Evolutionary conservation across 306 rosid species (phyloP).

Genomic region (Begonia loranthoides): DNA sequence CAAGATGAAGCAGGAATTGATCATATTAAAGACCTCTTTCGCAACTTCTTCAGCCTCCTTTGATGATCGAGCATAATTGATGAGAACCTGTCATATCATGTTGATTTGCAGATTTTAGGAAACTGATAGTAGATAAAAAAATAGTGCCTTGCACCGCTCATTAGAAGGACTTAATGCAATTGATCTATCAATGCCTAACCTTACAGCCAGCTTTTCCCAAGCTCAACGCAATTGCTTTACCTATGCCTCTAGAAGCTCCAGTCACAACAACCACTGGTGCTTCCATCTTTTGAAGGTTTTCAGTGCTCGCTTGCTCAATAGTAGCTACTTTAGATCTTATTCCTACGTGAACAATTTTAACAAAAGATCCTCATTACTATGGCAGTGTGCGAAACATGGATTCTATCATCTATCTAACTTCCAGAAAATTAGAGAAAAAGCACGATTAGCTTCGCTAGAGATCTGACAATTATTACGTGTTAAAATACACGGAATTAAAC

Average conservation of each 20-base stretch:
- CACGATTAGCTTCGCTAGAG: no score
- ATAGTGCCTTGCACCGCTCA: background rate
- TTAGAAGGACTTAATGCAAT: background rate
- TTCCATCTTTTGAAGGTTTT: conserved; percentile 38
- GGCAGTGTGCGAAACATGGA: background rate
- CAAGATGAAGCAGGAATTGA: background rate
- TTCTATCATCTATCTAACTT: background rate
- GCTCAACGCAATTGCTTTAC: conserved; percentile 66
- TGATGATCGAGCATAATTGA: conserved; percentile 87
- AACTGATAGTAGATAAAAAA: background rate
- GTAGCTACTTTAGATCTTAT: conserved; percentile 77
- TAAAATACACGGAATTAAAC: no score
- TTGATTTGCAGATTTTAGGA: conserved; percentile 2
- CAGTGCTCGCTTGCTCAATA: conserved; percentile 39
- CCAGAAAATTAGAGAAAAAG: background rate
- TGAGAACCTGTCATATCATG: conserved; percentile 47
- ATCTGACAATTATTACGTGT: no score
- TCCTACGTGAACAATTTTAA: conserved; percentile 22
- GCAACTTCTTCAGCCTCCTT: conserved; percentile 91
- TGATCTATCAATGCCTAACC: conserved; percentile 29
- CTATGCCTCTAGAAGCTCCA: conserved; percentile 94
- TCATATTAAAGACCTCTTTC: conserved; percentile 45
- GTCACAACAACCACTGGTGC: conserved; percentile 84
- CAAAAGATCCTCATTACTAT: background rate
- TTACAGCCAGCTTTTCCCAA: conserved; percentile 92